A percentile compares a stretch with the other conserved stretches of the same genome.
Conservation (phyloP, 345 rosid species). For the Lepidium sativum region DNA sequence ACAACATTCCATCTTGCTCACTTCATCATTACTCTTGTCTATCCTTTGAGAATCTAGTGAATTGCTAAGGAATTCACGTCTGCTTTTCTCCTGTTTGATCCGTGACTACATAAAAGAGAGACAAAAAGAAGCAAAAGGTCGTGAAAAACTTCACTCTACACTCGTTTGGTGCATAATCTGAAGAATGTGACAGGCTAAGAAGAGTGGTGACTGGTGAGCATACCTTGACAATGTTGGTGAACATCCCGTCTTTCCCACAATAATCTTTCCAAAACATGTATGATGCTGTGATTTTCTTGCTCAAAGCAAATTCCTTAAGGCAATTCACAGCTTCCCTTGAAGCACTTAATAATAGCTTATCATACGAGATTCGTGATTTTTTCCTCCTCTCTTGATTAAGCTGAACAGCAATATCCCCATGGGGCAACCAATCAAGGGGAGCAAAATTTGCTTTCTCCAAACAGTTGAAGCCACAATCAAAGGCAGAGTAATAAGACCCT, state of each 20-base stretch:
- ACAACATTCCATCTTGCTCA: conserved; percentile 44
- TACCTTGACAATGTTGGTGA: conserved; percentile 56
- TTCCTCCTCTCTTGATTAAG: conserved; percentile 37
- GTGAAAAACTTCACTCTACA: background rate
- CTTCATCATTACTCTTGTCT: conserved; percentile 36
- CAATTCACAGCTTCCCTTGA: conserved; percentile 53
- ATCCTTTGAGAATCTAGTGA: conserved; percentile 35
- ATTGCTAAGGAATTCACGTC: conserved; percentile 41
- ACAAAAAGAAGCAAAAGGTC: background rate
- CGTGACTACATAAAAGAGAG: conserved; percentile 36
- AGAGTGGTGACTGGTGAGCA: conserved; percentile 1
- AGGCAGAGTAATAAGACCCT: conserved; percentile 49
- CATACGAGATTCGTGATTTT: conserved; percentile 49
- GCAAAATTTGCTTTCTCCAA: conserved; percentile 58
- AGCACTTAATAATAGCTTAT: conserved; percentile 55
- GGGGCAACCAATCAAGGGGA: conserved; percentile 66
- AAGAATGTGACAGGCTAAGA: background rate
- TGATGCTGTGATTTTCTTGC: conserved; percentile 32
- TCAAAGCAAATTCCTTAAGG: conserved; percentile 38
- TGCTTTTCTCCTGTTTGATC: conserved; percentile 37
- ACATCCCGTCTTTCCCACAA: conserved; percentile 47
- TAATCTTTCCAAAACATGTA: conserved; percentile 41
- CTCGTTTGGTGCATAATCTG: background rate
- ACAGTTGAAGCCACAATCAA: conserved; percentile 69
- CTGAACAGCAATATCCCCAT: conserved; percentile 49